Base-by-base conservation (phyloP, 2,329 filamentous ascomycete species). In the Colletotrichum camelliae region DNA sequence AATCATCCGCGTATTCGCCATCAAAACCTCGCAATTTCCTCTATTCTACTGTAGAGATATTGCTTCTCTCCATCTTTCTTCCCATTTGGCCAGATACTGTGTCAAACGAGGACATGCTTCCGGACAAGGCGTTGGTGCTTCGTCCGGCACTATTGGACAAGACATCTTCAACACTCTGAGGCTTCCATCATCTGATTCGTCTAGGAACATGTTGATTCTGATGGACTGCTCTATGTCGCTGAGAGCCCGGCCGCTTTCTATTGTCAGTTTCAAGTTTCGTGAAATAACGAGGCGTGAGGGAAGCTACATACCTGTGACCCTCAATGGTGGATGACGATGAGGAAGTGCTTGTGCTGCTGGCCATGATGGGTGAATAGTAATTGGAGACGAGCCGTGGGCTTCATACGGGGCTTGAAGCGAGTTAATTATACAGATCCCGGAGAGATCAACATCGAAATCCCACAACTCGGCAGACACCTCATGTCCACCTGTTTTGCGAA, bases 401-500 rank as follows among this genome's bases (percentile, higher is more conserved):
- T 52, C 43, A 52, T 4, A 21, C 2, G n/a, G 43, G 12, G 0
- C 43, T 7, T 52, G 43, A 4, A 52, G 43, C 43, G 43, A 21
- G 10, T n/a, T 21, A 21, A 13, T 52, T 52, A 52, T 52, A 21
- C 43, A 21, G 1, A 0, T 0, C 43, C 0, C 43, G n/a, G 12
- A 21, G 0, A 21, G 10, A 12, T 18, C 0, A 21, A 13, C 0
- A 48, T 4, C 1, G 18, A 0, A 7, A 0, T 13, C 5, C 1
- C 5, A n/a, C 43, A 48, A 0, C 1, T 12, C 10, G 1, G 1
- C 39, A 21, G n/a, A 52, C 21, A 52, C 12, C n/a, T 3, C 43
- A 52, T 21, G n/a, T 21, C 6, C 10, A 7, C 2, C 0, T 52
- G 18, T 21, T 52, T 52, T 13, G 43, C 43, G n/a, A 52, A 52